phyloP scores from a whole-genome alignment of 169 alveolate species.

The Perkinsus olseni region DNA sequence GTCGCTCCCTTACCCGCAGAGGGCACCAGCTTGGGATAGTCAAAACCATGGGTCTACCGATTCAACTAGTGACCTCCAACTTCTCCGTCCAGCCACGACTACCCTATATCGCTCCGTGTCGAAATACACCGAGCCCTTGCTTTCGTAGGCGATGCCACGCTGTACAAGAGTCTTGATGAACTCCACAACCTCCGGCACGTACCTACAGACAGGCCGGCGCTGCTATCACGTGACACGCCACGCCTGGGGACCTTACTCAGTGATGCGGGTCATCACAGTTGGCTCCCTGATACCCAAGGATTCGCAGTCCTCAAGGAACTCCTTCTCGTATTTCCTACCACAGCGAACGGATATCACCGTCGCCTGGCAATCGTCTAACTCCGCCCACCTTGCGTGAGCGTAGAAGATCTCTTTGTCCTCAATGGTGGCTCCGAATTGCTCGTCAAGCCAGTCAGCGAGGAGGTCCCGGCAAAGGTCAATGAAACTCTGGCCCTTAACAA shows the following conservation, averaged over 20 bases:
- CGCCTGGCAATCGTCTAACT: conserved; percentile 16
- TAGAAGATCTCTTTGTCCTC: conserved; percentile 4
- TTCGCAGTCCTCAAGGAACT: conserved; percentile 16
- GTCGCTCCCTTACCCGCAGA: not conserved
- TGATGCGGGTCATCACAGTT: not conserved
- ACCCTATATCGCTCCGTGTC: conserved; percentile 14
- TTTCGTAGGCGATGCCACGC: conserved; percentile 30
- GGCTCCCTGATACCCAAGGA: conserved; percentile 8
- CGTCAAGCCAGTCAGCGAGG: conserved; percentile 17
- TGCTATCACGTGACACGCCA: not conserved
- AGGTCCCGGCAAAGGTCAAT: not conserved
- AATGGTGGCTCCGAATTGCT: not conserved
- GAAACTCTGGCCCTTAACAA: not conserved
- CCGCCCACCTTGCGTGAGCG: conserved; percentile 27
- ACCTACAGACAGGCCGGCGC: not conserved
- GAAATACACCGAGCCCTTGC: conserved; percentile 33
- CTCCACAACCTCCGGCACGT: conserved; percentile 20
- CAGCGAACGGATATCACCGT: conserved; percentile 11
- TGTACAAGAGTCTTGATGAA: conserved; percentile 13
- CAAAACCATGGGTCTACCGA: not conserved
- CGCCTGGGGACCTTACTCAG: not conserved
- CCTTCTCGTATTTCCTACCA: not conserved
- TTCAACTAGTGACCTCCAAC: not conserved
- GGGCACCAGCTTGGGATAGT: not conserved
- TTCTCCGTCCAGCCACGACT: not conserved